phyloP scores from a whole-genome alignment of 2,329 filamentous ascomycete genomes.

The Arthrobotrys megalospora region DNA sequence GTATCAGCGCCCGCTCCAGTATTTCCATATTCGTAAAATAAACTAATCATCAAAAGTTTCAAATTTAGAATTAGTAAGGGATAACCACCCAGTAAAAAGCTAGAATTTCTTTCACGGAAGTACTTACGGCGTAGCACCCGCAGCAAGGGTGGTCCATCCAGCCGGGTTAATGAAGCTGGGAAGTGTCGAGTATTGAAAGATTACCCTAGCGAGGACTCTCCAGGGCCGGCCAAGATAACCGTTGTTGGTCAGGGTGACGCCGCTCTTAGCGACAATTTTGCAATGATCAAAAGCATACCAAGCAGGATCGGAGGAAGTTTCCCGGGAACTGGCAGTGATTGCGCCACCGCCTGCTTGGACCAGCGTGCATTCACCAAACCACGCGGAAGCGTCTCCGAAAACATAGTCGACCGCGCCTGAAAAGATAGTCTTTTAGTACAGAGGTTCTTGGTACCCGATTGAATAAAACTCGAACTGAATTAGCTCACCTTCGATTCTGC shows the following conservation, averaged over 20 bases:
- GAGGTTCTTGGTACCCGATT: slow-evolving; percentile 5
- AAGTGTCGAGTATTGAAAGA: slow-evolving; percentile 66
- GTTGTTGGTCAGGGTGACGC: slow-evolving; percentile 61
- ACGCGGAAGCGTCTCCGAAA: slow-evolving; percentile 65
- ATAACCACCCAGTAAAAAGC: neutral
- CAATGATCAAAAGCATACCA: slow-evolving; percentile 66
- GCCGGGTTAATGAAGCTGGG: slow-evolving; percentile 65
- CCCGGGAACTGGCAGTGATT: slow-evolving; percentile 66
- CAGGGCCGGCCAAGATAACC: slow-evolving; percentile 67
- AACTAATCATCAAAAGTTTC: neutral
- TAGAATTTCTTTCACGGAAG: neutral
- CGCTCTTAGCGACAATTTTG: slow-evolving; percentile 63
- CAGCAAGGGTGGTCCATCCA: slow-evolving; percentile 66
- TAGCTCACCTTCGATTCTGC: slow-evolving; percentile 65
- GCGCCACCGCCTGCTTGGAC: slow-evolving; percentile 65
- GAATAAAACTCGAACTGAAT: neutral
- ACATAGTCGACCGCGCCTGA: slow-evolving; percentile 67
- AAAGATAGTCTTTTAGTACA: neutral
- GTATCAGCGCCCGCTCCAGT: slow-evolving; percentile 64
- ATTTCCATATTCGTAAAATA: slow-evolving; percentile 66
- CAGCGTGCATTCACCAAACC: slow-evolving; percentile 66
- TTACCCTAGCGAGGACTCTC: slow-evolving; percentile 66
- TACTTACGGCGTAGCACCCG: slow-evolving; percentile 64
- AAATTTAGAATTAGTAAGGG: neutral
- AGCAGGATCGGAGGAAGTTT: slow-evolving; percentile 62